Evolutionary conservation across 768 basidiomycete species (phyloP), one percentile per base, ranked within the genome.

Genomic region (Cystobasidiopsis lactophilus): DNA sequence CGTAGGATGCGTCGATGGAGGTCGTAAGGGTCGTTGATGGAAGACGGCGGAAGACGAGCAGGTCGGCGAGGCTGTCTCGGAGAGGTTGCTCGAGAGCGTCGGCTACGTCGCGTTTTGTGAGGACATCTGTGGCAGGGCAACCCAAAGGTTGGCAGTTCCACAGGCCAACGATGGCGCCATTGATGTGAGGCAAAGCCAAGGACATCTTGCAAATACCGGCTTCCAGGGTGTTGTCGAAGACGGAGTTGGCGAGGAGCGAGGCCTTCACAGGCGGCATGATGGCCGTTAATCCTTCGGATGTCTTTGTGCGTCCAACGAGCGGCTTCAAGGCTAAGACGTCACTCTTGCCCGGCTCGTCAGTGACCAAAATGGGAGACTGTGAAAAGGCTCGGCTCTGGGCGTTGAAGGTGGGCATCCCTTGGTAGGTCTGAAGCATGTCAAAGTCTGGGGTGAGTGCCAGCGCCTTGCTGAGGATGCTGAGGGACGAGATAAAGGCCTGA

Each of bases 361-460:
- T 58, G 13, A 52, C 5, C 29, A 37, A 58, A 3, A 58, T n/a
- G 19, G 53, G 46, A n/a, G 58, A 58, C 3, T 45, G 35, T 3
- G 53, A 57, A 57, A 63, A 63, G 39, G 40, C 53, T 23, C 60
- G 53, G 10, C 58, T 38, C 5, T 52, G 37, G 23, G 60, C 48
- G 29, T 63, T 59, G 33, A 31, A 52, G 27, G 27, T 19, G 1
- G 54, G 58, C 4, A 13, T 54, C 18, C 50, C 38, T 40, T 58
- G 57, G 9, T 37, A 38, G 10, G 57, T 24, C 19, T 54, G 52
- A 21, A 52, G 54, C 62, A 63, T 63, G 51, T 63, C 62, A 24
- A 58, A 52, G 39, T 58, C 57, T 30, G 54, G 57, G 14, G 29
- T 27, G 50, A 59, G 39, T 1, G 46, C 1, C 21, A 61, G 41